These are phyloP conservation scores for Castanea mollissima DNA, from an alignment of 306 rosid genomes.

Conservation along the genomic window DNA sequence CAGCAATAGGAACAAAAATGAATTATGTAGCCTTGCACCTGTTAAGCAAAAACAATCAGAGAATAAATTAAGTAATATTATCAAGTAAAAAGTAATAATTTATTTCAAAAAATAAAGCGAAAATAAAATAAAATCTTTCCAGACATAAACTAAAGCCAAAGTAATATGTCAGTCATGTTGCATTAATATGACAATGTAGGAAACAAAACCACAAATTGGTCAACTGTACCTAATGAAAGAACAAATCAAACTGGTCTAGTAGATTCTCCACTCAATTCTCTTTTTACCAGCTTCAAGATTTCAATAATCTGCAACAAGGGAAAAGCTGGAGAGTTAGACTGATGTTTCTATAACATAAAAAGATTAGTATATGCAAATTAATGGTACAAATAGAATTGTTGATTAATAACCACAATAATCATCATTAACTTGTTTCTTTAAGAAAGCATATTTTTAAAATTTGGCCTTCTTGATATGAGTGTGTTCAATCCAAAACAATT, in stretches of 20 bases:
- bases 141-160: no score
- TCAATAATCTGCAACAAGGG: slow-evolving; percentile 59
- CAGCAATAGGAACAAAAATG: not conserved
- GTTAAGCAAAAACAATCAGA: slow-evolving; percentile 5
- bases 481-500: not conserved
- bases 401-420: not conserved
- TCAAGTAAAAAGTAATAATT: not conserved
- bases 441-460: not conserved
- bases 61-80: slow-evolving; percentile 5
- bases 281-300: slow-evolving; percentile 73
- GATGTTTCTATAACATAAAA: not conserved
- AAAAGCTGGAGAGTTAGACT: not conserved
- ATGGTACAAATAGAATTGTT: not conserved
- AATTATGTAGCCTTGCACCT: slow-evolving; percentile 14
- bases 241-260: slow-evolving; percentile 38
- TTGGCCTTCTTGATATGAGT: not conserved
- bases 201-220: not conserved
- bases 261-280: slow-evolving; percentile 53
- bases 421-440: not conserved
- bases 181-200: not conserved
- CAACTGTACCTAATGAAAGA: slow-evolving; percentile 37
- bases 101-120: not conserved
- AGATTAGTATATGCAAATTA: not conserved
- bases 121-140: no score
- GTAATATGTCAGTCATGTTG: no score